A percentile compares a stretch with the other conserved stretches of the same genome.
These are phyloP conservation scores for Naegleria fowleri DNA, from an alignment of 208 protist genomes.

Conservation along the genomic window DNA sequence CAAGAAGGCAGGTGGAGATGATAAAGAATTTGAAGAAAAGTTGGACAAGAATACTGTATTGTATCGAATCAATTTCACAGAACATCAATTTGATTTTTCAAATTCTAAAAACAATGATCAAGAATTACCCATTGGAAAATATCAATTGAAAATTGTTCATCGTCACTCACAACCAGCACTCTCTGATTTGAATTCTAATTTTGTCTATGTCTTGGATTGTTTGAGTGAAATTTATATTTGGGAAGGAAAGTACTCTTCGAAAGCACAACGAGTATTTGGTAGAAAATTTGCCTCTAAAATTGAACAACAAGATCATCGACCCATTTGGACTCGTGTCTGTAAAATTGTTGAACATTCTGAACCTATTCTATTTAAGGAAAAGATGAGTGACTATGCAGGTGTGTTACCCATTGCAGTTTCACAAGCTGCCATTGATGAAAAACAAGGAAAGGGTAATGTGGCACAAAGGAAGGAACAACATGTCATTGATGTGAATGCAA, in stretches of 20 bases:
- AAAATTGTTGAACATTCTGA: constrained; percentile 14
- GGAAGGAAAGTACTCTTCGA: background rate
- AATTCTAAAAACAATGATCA: background rate
- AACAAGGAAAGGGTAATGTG: background rate
- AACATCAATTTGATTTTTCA: background rate
- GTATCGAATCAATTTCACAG: background rate
- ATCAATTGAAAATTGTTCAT: background rate
- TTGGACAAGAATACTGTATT: background rate
- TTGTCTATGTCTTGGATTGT: constrained; percentile 26
- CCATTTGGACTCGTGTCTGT: background rate
- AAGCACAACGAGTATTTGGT: background rate
- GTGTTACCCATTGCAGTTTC: constrained; percentile 17
- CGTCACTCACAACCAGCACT: background rate
- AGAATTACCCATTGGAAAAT: background rate
- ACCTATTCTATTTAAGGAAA: constrained; percentile 18
- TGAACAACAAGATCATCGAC: background rate
- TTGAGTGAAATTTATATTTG: constrained; percentile 20
- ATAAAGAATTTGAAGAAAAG: background rate
- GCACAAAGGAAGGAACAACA: background rate
- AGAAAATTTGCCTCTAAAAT: background rate
- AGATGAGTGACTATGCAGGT: background rate
- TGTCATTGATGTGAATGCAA: background rate
- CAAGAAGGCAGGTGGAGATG: background rate
- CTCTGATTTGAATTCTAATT: background rate
- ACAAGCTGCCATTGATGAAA: background rate